These are phyloP conservation scores for Bassia scoparia DNA, from an alignment of 148 eudicot genomes.

Conservation along the genomic window DNA sequence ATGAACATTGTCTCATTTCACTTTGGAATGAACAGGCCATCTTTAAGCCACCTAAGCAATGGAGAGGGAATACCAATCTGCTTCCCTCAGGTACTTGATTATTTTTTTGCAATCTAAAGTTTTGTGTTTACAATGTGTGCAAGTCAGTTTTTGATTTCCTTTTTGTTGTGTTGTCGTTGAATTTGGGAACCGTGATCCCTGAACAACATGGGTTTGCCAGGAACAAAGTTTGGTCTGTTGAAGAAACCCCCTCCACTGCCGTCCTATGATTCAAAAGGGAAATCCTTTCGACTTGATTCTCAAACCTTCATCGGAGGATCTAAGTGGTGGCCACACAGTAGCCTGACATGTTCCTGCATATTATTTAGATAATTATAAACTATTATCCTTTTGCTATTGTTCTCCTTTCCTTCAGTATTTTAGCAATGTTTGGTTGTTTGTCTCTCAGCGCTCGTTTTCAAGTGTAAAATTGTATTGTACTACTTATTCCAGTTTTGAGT, in stretches of 20 bases:
- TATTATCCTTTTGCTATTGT: neutral
- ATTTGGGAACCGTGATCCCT: slow-evolving; percentile 78
- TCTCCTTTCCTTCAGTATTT: neutral
- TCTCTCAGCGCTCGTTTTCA: neutral
- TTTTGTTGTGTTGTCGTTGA: slow-evolving; percentile 19
- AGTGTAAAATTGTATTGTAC: neutral
- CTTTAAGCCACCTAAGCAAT: slow-evolving; percentile 70
- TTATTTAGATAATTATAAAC: neutral
- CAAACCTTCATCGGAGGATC: slow-evolving; percentile 71
- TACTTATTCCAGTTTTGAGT: slow-evolving; percentile 53
- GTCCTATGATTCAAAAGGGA: slow-evolving; percentile 52
- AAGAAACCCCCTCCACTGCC: slow-evolving; percentile 68
- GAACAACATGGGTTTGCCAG: slow-evolving; percentile 94
- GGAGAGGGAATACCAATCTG: slow-evolving; percentile 89
- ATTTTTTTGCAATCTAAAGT: neutral
- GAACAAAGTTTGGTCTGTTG: slow-evolving; percentile 70
- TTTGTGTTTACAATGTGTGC: neutral
- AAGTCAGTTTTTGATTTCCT: neutral
- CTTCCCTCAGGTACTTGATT: slow-evolving; percentile 83
- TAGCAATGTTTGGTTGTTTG: neutral
- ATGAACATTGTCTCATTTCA: neutral
- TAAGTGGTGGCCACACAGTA: slow-evolving; percentile 88
- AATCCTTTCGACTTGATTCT: slow-evolving; percentile 84
- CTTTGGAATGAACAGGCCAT: slow-evolving; percentile 44
- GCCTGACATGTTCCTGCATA: neutral